Evolutionary conservation across 2,329 filamentous ascomycete genomes (phyloP), one percentile per base, ranked within the genome.

Genomic region (Fusarium sp.): DNA sequence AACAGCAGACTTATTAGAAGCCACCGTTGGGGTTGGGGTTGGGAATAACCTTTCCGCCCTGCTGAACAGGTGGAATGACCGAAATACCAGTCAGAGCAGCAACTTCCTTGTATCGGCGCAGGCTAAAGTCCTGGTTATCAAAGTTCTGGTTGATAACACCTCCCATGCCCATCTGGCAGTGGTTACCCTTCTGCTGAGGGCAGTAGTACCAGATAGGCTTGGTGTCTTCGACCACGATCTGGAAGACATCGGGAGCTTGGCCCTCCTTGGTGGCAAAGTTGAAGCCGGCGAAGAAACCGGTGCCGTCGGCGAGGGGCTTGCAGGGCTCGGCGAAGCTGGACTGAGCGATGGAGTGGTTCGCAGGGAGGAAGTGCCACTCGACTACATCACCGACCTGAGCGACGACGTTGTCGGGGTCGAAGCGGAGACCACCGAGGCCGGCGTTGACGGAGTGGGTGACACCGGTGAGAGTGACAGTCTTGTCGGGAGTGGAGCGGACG

Each of bases 341-440:
- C 73, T 83, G 77, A 3, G 71, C 80, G 41, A 88, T 78, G 18
- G 81, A 82, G 80, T 87, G 86, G 77, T 84, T 85, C 60, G 69
- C 73, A 10, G 85, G 81, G 65, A 82, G 82, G 80, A 84, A 88
- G 72, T 85, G 83, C 79, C 83, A 88, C 77, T 88, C 84, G 59
- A 88, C 74, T 6, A 84, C 67, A 62, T 86, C 84, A 61, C 85
- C 86, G 9, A 81, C 59, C 12, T 78, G 75, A 18, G 85, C 86
- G 4, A 80, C 80, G 40, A 86, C 77, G 66, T 81, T 83, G 64
- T 83, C 78, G 2, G 86, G 86, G 49, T 82, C 79, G 76, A 88
- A 88, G 49, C 73, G 74, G 33, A 87, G 80, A 44, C 81, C 81
- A 28, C 76, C 79, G 6, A 77, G 79, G 58, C 83, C 83, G 53